These are phyloP conservation scores for Castanopsis chinensis DNA, from an alignment of 306 rosid species.

Conservation along the genomic window DNA sequence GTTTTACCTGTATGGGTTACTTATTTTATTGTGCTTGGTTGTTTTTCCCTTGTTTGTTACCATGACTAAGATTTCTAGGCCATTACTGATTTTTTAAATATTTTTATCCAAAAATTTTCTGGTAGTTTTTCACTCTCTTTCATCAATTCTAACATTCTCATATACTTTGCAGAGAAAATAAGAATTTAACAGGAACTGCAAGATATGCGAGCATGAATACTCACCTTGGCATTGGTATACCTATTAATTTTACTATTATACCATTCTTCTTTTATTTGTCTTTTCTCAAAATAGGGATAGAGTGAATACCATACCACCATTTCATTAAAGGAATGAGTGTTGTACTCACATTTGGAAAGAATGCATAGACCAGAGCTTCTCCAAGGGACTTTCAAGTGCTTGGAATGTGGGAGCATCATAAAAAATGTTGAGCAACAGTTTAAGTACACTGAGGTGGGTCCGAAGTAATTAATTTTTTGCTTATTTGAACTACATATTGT, in stretches of 20 bases:
- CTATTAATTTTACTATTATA: background rate
- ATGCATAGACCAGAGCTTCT: conserved; percentile 99
- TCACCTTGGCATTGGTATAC: conserved; percentile 91
- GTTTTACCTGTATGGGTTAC: conserved; percentile 17
- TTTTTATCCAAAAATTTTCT: background rate
- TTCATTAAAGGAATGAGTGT: no score
- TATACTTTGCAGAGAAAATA: conserved; percentile 74
- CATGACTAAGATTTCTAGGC: background rate
- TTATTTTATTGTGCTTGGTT: conserved; percentile 11
- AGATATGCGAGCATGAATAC: conserved; percentile 99
- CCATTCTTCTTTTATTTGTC: no score
- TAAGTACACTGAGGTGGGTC: conserved; percentile 86
- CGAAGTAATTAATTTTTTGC: background rate
- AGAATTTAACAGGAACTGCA: conserved; percentile 97
- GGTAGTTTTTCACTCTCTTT: background rate
- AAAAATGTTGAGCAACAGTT: conserved; percentile 95
- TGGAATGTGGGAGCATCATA: conserved; percentile 75
- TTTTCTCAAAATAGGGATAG: no score
- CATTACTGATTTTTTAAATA: no score
- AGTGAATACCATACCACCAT: no score
- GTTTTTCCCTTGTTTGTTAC: background rate
- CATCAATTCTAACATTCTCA: conserved; percentile 21
- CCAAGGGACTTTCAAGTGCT: conserved; percentile 87
- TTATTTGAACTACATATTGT: background rate
- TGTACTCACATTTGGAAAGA: no score